These are phyloP conservation scores for Blastobotrys buckinghamii DNA, from an alignment of 1,139 yeast species.

Conservation along the genomic window DNA sequence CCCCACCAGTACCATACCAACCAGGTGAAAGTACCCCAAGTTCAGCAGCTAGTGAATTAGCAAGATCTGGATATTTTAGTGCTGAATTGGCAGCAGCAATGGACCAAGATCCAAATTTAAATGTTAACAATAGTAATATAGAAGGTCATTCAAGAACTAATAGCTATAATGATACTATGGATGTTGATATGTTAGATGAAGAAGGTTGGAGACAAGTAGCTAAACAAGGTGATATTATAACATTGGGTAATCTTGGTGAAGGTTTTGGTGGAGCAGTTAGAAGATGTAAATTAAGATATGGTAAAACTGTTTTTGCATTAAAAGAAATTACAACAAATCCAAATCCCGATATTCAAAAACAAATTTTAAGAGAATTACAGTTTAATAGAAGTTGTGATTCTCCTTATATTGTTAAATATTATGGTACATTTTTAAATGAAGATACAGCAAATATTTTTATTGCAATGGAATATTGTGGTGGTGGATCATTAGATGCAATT, in stretches of 20 bases:
- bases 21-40: constrained; percentile 15
- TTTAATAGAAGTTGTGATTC: constrained; percentile 78
- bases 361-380: constrained; percentile 82
- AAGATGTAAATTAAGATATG: constrained; percentile 56
- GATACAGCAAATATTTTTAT: constrained; percentile 73
- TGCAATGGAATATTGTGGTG: constrained; percentile 97
- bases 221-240: constrained; percentile 50
- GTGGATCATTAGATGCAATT: constrained; percentile 84
- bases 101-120: constrained; percentile 13
- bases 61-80: constrained; percentile 29
- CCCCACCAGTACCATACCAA: constrained; percentile 8
- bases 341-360: constrained; percentile 71
- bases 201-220: constrained; percentile 72
- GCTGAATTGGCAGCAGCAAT: constrained; percentile 37
- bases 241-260: constrained; percentile 73
- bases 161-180: constrained; percentile 17
- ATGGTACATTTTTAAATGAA: constrained; percentile 82
- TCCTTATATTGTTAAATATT: constrained; percentile 81
- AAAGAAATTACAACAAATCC: constrained; percentile 78
- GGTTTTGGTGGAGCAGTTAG: constrained; percentile 93
- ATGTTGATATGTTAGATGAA: constrained; percentile 58
- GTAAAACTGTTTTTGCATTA: constrained; percentile 68
- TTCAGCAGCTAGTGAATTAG: constrained; percentile 16
- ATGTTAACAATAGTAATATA: not conserved
- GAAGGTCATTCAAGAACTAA: constrained; percentile 2